These are phyloP conservation scores for Collybia sordida DNA, from an alignment of 768 basidiomycete species.

Conservation along the genomic window DNA sequence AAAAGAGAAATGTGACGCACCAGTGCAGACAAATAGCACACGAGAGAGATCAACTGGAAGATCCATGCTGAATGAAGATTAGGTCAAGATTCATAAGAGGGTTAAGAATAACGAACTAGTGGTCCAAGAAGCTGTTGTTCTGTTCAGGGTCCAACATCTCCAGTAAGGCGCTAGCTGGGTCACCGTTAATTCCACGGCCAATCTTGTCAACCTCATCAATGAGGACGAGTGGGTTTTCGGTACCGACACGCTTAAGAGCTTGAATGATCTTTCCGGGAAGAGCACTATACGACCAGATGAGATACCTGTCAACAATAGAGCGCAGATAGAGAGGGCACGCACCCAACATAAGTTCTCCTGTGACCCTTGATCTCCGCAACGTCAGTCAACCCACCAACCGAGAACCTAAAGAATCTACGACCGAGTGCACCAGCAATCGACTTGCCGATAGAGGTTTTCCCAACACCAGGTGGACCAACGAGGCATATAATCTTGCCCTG, in stretches of 20 bases:
- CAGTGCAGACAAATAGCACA: conserved; percentile 95
- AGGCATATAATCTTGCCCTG: conserved; percentile 98
- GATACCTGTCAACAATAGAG: not conserved
- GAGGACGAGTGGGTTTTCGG: conserved; percentile 90
- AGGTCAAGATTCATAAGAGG: conserved; percentile 1
- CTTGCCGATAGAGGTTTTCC: conserved; percentile 96
- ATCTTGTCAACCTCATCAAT: conserved; percentile 98
- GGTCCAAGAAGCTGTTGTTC: conserved; percentile 91
- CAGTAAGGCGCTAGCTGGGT: conserved; percentile 86
- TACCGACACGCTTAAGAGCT: conserved; percentile 88
- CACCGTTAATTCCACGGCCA: conserved; percentile 86
- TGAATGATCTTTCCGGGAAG: conserved; percentile 95
- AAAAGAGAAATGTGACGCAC: conserved; percentile 1
- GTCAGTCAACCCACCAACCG: conserved; percentile 94
- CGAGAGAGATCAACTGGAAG: conserved; percentile 95
- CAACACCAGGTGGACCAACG: conserved; percentile 95
- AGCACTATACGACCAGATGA: conserved; percentile 46
- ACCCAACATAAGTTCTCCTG: conserved; percentile 95
- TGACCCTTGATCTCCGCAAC: conserved; percentile 99
- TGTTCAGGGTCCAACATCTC: conserved; percentile 97
- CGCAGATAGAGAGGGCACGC: conserved; percentile 20
- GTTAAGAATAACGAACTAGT: conserved; percentile 66
- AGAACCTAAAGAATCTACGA: conserved; percentile 94
- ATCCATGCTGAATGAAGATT: conserved; percentile 67
- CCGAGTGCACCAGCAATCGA: conserved; percentile 89